Percentiles rank a stretch among this genome's conserved stretches.
Evolutionary conservation across 2,329 filamentous ascomycete genomes (phyloP).

Genomic region (Huntiella moniliformis): DNA sequence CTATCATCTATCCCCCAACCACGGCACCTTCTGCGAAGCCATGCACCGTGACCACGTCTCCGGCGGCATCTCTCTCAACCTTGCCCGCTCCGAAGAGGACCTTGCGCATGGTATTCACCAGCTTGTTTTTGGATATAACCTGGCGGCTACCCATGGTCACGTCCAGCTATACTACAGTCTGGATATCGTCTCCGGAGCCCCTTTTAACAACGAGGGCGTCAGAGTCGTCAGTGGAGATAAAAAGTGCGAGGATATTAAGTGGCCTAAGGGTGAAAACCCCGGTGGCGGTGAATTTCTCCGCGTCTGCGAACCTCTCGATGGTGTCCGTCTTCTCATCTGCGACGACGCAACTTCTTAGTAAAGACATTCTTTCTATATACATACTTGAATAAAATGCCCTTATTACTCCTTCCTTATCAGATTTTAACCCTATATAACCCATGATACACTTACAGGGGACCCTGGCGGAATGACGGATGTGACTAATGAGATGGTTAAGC

Average conservation of each 20-base stretch:
- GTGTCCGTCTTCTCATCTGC: not conserved
- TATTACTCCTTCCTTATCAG: too few relatives aligned
- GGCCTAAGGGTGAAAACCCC: constrained; percentile 19
- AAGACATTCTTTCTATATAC: too few relatives aligned
- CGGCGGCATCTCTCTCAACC: constrained; percentile 23
- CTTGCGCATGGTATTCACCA: constrained; percentile 22
- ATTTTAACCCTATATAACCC: too few relatives aligned
- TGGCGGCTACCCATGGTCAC: constrained; percentile 15
- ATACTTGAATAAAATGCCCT: too few relatives aligned
- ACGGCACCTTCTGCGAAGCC: constrained; percentile 18
- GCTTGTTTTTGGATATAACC: constrained; percentile 23
- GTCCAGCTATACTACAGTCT: constrained; percentile 22
- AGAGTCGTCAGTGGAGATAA: constrained; percentile 16
- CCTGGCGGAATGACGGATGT: constrained; percentile 1
- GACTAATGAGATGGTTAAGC: constrained; percentile 8
- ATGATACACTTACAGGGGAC: too few relatives aligned
- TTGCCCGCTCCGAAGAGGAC: constrained; percentile 19
- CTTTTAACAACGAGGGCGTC: constrained; percentile 20
- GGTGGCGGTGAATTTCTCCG: constrained; percentile 19
- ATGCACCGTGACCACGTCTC: constrained; percentile 20
- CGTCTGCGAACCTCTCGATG: constrained; percentile 3
- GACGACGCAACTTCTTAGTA: too few relatives aligned
- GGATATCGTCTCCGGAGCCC: constrained; percentile 22
- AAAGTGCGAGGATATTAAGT: constrained; percentile 20
- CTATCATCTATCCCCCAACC: constrained; percentile 15